Evolutionary conservation across 768 basidiomycete genomes (phyloP), one percentile per base, ranked within the genome.

Genomic region (Neoboletus brunneissimus): DNA sequence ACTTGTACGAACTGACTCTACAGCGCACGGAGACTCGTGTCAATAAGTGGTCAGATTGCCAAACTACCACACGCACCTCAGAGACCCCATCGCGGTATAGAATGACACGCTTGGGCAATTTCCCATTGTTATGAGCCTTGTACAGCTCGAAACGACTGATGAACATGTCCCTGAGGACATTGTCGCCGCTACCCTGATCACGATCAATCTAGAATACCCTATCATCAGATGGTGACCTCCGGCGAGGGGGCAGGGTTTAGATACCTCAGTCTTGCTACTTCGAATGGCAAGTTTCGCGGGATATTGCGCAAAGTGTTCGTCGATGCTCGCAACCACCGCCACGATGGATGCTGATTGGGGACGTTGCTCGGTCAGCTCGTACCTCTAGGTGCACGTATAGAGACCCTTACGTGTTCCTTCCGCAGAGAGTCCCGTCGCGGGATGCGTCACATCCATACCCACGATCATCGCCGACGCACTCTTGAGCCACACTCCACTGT

Each of bases 81-180:
- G 89, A 90, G 15, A 92, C 89, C 38, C 91, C 91, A 65, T 92
- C 91, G 2, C 81, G 75, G 59, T 78, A 83, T 5, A 83, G 71
- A 27, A 83, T 60, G 10, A 83, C 69, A 2, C 81, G 76, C 16
- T 68, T 37, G 1, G 81, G 81, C 4, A 83, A 64, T 22, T 43
- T 37, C 4, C 70, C 71, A 1, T 62, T 64, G 58, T 74, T 78
- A 48, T 53, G 71, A 7, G 48, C 52, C 47, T 63, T 61, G 72
- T 73, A 84, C 2, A 73, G 59, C 29, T 71, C 52, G 25, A 83
- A 67, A 16, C 81, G 73, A 53, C 77, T 79, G 3, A 74, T 64
- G 67, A 84, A 79, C 79, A 83, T 82, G 35, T 71, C 62, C 25
- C 60, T 62, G 22, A 84, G 68, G 29, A 75, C 45, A 4, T 73